Base-by-base conservation (phyloP, 768 basidiomycete species). In the Tricholoma hemisulphureum region DNA sequence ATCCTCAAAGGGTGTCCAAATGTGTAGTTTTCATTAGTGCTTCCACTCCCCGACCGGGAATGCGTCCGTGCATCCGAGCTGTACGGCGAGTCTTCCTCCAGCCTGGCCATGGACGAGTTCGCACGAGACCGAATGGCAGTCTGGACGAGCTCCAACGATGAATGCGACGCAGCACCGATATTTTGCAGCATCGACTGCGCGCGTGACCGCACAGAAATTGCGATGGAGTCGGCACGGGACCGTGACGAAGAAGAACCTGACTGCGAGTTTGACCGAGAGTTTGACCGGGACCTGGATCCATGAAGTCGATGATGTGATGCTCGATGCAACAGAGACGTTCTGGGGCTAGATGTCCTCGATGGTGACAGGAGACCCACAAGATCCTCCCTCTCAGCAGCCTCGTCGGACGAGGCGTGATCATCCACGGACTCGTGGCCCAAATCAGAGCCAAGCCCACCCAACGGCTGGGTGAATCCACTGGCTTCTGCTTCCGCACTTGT, bases 131-230 rank as follows among this genome's bases (percentile, higher is more conserved):
- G 77, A 21, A 73, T 69, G 4, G 76, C 76, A 4, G 68, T 69
- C 58, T 78, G 77, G 16, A 84, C 82, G 11, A 83, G 75, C 29
- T 86, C 85, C 35, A 88, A 64, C 26, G 85, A 87, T 0, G 83
- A 83, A 34, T 81, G 75, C 7, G 85, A 86, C 0, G 86, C 86
- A 4, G 82, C 80, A 1, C 80, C 80, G 10, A 89, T 75, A 51
- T 80, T 79, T 58, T 88, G 86, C 57, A 91, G 82, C 56, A 91
- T 65, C 3, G 85, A 86, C 66, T 88, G 86, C 4, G 88, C 75
- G 6, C 86, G 76, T 31, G 83, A 83, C n/a, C 89, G 80, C 37
- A 83, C 80, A 78, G 77, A 53, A 75, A 82, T 39, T 74, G 68
- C 58, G 10, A 70, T 63, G 14, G 81, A 79, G 14, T 74, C 73